Percentiles rank a stretch among this genome's conserved stretches.
Conservation (phyloP, 305 asterid species). For the Rubia tinctorum region DNA sequence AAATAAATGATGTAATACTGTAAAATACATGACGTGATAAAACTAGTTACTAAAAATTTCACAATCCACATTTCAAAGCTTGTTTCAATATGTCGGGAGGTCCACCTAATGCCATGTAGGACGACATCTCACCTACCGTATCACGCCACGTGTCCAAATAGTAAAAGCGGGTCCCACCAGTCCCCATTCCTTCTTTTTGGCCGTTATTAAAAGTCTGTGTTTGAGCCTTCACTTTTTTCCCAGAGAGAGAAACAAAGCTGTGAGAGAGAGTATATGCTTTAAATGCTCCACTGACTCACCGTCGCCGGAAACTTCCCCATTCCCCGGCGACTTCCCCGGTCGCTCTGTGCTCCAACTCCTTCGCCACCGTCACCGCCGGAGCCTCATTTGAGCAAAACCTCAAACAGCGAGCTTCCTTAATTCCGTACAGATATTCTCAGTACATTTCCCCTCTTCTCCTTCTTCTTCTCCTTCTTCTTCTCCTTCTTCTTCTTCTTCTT, state of each 20-base stretch:
- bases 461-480: too few relatives aligned
- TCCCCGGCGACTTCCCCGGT: slow-evolving; percentile 14
- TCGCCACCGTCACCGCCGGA: neutral
- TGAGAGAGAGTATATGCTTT: slow-evolving; percentile 26
- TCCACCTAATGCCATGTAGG: slow-evolving; percentile 34
- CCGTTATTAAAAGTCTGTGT: slow-evolving; percentile 48
- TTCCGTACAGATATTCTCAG: slow-evolving; percentile 11
- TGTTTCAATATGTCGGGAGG: neutral
- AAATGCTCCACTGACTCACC: slow-evolving; percentile 44
- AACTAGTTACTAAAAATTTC: too few relatives aligned
- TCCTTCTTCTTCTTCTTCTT: neutral
- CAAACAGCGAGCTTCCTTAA: slow-evolving; percentile 6
- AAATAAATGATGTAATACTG: too few relatives aligned
- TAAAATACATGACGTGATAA: too few relatives aligned
- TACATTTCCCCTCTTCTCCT: neutral
- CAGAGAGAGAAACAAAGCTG: slow-evolving; percentile 15
- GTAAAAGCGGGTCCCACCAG: slow-evolving; percentile 25
- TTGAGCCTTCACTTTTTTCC: slow-evolving; percentile 32
- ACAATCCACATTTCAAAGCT: neutral
- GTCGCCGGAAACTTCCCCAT: slow-evolving; percentile 40
- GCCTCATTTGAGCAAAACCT: neutral
- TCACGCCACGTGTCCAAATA: slow-evolving; percentile 34
- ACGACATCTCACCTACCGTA: neutral
- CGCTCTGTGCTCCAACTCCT: neutral
- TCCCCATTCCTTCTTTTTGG: slow-evolving; percentile 16